Percentiles rank a stretch among this genome's conserved stretches.
phyloP scores from a whole-genome alignment of 1,139 yeast species.

The Blastobotrys capitulatus region DNA sequence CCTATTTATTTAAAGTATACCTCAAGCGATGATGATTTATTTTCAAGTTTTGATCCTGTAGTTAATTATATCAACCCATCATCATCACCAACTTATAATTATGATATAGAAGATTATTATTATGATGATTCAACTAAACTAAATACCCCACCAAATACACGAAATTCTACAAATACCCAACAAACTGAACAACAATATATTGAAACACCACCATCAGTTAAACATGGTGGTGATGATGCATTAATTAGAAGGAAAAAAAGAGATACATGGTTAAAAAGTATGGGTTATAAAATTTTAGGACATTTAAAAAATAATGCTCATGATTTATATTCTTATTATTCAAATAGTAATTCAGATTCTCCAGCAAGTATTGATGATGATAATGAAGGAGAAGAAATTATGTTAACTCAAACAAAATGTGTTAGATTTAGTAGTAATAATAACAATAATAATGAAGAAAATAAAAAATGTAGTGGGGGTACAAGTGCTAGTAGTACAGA shows the following conservation, averaged over 20 bases:
- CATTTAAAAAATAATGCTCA: not conserved
- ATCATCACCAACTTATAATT: too few relatives aligned
- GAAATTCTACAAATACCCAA: too few relatives aligned
- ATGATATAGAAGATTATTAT: too few relatives aligned
- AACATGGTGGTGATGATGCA: conserved; percentile 7
- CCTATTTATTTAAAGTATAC: conserved; percentile 6
- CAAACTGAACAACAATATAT: too few relatives aligned
- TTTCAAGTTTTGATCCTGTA: not conserved
- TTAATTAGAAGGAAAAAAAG: not conserved
- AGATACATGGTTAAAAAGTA: not conserved
- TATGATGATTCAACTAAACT: too few relatives aligned
- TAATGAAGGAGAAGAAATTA: too few relatives aligned
- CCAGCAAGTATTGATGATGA: not conserved
- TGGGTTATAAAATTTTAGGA: not conserved
- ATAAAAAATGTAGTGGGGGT: not conserved
- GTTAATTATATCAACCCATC: not conserved
- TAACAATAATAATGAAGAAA: not conserved
- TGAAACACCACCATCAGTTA: conserved; percentile 1
- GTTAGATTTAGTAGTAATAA: not conserved
- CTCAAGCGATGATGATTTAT: not conserved
- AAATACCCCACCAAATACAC: too few relatives aligned
- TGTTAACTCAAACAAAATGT: too few relatives aligned
- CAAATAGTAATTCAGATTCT: too few relatives aligned
- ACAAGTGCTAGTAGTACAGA: not conserved
- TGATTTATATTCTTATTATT: too few relatives aligned